phyloP scores from a whole-genome alignment of 441 rosid species.

The Croton setiger region DNA sequence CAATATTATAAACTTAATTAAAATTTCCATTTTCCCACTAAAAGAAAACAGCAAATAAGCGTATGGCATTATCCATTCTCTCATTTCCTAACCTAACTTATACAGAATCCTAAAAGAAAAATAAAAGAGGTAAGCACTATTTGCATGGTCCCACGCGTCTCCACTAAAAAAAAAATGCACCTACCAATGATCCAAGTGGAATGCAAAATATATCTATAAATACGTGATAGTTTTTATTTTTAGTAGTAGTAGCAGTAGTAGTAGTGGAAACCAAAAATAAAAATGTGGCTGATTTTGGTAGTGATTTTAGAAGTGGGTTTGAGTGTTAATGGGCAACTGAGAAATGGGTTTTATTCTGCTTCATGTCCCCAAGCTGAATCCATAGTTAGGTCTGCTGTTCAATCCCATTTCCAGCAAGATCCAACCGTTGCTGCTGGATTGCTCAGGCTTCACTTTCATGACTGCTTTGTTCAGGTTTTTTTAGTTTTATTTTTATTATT shows the following conservation, averaged over 20 bases:
- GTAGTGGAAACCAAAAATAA: constrained; percentile 23
- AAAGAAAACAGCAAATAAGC: too few relatives aligned
- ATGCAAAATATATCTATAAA: constrained; percentile 14
- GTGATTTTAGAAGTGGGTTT: constrained; percentile 23
- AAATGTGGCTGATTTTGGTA: constrained; percentile 24
- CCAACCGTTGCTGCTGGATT: constrained; percentile 53
- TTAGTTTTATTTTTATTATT: not conserved
- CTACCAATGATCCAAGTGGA: constrained; percentile 17
- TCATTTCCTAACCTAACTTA: not conserved
- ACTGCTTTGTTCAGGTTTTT: constrained; percentile 58
- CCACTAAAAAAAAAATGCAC: constrained; percentile 20
- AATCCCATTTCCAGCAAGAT: constrained; percentile 29
- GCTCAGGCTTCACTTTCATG: constrained; percentile 64
- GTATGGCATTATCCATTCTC: too few relatives aligned
- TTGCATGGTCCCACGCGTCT: constrained; percentile 31
- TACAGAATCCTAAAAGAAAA: not conserved
- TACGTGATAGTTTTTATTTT: not conserved
- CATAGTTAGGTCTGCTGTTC: constrained; percentile 43
- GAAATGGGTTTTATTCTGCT: constrained; percentile 42
- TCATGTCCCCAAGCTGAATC: constrained; percentile 42
- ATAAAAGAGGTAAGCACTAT: not conserved
- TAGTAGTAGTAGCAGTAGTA: not conserved
- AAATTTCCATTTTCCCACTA: too few relatives aligned
- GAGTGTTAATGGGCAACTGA: constrained; percentile 44
- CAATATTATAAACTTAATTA: too few relatives aligned